Percentiles rank a stretch among this genome's conserved stretches.
Conservation (phyloP, 441 rosid species). For the Mallotus japonicus region DNA sequence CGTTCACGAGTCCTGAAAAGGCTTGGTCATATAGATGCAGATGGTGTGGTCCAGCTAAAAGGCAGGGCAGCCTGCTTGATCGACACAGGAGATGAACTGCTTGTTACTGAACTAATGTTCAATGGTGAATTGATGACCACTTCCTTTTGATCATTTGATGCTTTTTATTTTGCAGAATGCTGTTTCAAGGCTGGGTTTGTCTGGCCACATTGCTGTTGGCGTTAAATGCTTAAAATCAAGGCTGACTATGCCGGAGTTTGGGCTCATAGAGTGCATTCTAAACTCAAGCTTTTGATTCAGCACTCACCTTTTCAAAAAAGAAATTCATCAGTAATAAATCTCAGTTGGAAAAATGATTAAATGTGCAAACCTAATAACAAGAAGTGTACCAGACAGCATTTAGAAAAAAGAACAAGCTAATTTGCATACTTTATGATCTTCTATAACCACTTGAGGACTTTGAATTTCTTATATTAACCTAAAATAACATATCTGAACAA, state of each 20-base stretch:
- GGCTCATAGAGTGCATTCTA: not conserved
- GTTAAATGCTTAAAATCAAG: conserved; percentile 7
- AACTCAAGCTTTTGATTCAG: conserved; percentile 2
- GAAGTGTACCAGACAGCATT: not conserved
- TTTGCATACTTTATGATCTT: not conserved
- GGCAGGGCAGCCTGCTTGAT: conserved; percentile 99
- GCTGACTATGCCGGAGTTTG: conserved; percentile 17
- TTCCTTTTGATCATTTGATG: conserved; percentile 21
- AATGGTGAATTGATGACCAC: conserved; percentile 54
- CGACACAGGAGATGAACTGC: conserved; percentile 98
- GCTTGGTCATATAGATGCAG: conserved; percentile 91
- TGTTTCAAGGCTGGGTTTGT: conserved; percentile 22
- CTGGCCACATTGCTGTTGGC: conserved; percentile 11
- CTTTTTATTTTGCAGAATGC: conserved; percentile 10
- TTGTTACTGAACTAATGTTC: conserved; percentile 96
- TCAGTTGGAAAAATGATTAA: not conserved
- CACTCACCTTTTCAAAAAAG: too few species aligned
- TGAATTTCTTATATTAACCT: not conserved
- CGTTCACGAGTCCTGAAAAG: conserved; percentile 95
- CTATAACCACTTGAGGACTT: not conserved
- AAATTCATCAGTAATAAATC: not conserved
- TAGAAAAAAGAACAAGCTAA: not conserved
- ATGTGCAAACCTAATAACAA: not conserved
- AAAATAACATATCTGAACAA: not conserved
- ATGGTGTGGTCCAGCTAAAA: conserved; percentile 85